phyloP scores from a whole-genome alignment of 2,329 filamentous ascomycete genomes.

The Huntiella omanensis region DNA sequence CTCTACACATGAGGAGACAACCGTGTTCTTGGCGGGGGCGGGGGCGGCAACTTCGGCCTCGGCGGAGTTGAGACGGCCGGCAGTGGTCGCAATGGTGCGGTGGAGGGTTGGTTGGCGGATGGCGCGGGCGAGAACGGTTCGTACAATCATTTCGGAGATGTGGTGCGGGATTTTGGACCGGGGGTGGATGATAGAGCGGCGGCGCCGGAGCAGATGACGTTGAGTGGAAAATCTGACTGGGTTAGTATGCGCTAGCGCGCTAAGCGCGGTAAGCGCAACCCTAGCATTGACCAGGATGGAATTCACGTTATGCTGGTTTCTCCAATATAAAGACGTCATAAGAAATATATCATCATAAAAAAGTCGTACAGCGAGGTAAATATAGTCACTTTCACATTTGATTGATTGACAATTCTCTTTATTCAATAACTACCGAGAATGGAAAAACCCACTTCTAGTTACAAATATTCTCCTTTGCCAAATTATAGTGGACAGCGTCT shows the following conservation, averaged over 20 bases:
- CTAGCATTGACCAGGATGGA: background rate
- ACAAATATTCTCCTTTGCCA: too few relatives aligned
- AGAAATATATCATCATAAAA: too few relatives aligned
- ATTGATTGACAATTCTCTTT: too few relatives aligned
- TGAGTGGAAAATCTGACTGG: slow-evolving; percentile 7
- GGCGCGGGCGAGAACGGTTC: slow-evolving; percentile 9
- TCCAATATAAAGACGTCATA: too few relatives aligned
- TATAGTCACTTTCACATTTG: too few relatives aligned
- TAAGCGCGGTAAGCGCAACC: slow-evolving; percentile 5
- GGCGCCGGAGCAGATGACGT: background rate
- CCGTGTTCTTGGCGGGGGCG: slow-evolving; percentile 9
- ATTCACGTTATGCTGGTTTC: too few relatives aligned
- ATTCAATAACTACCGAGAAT: too few relatives aligned
- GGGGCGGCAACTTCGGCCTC: slow-evolving; percentile 1
- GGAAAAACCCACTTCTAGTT: too few relatives aligned
- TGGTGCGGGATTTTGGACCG: background rate
- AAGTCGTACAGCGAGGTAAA: too few relatives aligned
- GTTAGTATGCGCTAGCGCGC: background rate
- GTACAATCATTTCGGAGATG: slow-evolving; percentile 13
- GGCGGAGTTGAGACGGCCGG: slow-evolving; percentile 3
- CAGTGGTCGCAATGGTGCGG: slow-evolving; percentile 6
- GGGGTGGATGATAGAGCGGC: background rate
- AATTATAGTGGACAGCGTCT: slow-evolving; percentile 3
- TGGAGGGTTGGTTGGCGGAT: slow-evolving; percentile 4
- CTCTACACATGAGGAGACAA: slow-evolving; percentile 32